Evolutionary conservation across 2,329 filamentous ascomycete species (phyloP).

Genomic region (Lachnellula arida): DNA sequence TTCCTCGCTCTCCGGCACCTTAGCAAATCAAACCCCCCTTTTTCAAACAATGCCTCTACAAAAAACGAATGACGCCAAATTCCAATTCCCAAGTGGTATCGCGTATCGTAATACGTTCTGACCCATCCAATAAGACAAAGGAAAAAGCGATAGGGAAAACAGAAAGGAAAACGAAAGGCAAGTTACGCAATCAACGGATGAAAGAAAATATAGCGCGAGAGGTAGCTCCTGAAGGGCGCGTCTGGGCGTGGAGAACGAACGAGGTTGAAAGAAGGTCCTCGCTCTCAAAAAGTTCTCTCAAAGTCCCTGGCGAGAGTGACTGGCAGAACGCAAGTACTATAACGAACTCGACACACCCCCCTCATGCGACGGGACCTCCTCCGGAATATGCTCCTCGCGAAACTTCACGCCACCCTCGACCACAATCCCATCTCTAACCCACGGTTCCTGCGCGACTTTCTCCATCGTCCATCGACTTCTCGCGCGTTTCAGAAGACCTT

Average conservation of each 20-base stretch:
- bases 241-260: neutral
- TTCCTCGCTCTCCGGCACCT: neutral
- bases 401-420: slow-evolving; percentile 60
- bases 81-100: neutral
- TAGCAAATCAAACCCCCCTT: too few relatives aligned
- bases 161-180: too few relatives aligned
- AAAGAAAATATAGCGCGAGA: neutral
- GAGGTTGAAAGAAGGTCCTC: neutral
- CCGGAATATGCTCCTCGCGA: slow-evolving; percentile 44
- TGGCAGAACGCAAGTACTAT: slow-evolving; percentile 3
- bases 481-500: slow-evolving; percentile 77
- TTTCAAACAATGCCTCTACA: neutral
- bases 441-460: slow-evolving; percentile 66
- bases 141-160: neutral
- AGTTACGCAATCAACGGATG: neutral
- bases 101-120: neutral
- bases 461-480: slow-evolving; percentile 72
- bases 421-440: slow-evolving; percentile 70
- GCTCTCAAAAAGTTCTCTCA: too few relatives aligned
- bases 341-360: slow-evolving; percentile 8
- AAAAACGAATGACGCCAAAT: neutral
- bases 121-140: neutral
- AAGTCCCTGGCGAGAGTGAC: too few relatives aligned
- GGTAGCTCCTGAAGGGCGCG: neutral
- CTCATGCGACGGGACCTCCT: slow-evolving; percentile 17